Conservation (phyloP, 2,329 filamentous ascomycete species). For the Aspergillus ruber region DNA sequence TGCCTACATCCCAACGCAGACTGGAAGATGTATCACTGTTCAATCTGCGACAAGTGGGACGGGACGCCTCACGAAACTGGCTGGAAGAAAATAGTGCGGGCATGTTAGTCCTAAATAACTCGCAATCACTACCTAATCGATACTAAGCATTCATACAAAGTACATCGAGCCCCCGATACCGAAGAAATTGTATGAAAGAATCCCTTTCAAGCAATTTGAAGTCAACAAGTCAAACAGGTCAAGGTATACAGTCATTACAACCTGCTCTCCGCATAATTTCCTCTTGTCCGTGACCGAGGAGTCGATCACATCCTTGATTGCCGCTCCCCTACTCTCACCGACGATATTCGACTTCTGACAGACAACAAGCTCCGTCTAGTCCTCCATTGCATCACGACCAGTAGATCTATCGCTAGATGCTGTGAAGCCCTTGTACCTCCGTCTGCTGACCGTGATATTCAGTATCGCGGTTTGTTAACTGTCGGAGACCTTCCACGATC, state of each 20-base stretch:
- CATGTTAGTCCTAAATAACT: too few relatives aligned
- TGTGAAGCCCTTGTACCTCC: conserved; percentile 17
- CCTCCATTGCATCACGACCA: conserved; percentile 24
- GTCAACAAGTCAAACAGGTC: too few relatives aligned
- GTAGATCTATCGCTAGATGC: conserved; percentile 13
- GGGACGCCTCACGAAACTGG: too few relatives aligned
- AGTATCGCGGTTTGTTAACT: conserved; percentile 14
- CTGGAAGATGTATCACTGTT: too few relatives aligned
- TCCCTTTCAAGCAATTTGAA: too few relatives aligned
- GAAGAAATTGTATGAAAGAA: too few relatives aligned
- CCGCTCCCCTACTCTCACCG: conserved; percentile 12
- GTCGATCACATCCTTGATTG: conserved; percentile 26
- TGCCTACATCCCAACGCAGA: too few relatives aligned
- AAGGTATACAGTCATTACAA: conserved; percentile 14
- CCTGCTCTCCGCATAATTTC: conserved; percentile 23
- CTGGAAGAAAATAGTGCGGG: too few relatives aligned
- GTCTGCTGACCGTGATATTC: too few relatives aligned
- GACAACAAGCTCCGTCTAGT: conserved; percentile 21
- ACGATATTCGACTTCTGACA: conserved; percentile 20
- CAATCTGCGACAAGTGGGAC: too few relatives aligned
- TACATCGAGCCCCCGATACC: conserved; percentile 15
- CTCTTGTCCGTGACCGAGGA: conserved; percentile 20
- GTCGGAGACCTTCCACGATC: conserved; percentile 11
- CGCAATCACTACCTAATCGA: too few relatives aligned
- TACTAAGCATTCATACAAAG: too few relatives aligned